Evolutionary conservation across 768 basidiomycete genomes (phyloP).

Genomic region (Lenzites betulinus): DNA sequence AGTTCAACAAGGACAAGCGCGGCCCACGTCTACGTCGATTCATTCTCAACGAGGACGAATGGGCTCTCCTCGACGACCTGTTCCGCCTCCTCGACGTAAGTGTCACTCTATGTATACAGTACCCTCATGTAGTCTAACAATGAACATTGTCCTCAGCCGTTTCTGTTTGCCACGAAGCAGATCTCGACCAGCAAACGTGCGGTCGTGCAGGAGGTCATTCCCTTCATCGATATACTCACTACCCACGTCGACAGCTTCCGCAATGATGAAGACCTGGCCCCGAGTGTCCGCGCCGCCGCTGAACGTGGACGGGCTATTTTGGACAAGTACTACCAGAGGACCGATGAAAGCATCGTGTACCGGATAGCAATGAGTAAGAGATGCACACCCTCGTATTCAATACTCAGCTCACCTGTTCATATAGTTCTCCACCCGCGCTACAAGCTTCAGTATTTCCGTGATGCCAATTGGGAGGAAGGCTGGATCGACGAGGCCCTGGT

Average conservation of each 20-base stretch:
- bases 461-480: slow-evolving; percentile 16
- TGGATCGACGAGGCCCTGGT: slow-evolving; percentile 4
- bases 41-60: slow-evolving; percentile 23
- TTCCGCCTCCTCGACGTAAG: slow-evolving; percentile 23
- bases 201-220: slow-evolving; percentile 30
- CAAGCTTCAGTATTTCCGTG: slow-evolving; percentile 26
- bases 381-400: not conserved
- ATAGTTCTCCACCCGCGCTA: slow-evolving; percentile 27
- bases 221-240: slow-evolving; percentile 25
- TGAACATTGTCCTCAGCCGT: not conserved
- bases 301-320: not conserved
- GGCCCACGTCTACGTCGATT: slow-evolving; percentile 14
- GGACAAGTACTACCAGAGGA: not conserved
- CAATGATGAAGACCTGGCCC: slow-evolving; percentile 2
- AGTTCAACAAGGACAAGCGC: slow-evolving; percentile 20
- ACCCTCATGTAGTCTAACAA: not conserved
- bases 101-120: not conserved
- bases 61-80: slow-evolving; percentile 25
- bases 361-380: not conserved
- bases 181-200: slow-evolving; percentile 3
- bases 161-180: not conserved
- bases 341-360: not conserved
- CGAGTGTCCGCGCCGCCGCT: slow-evolving; percentile 13
- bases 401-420: not conserved
- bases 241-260: slow-evolving; percentile 12